Conservation (phyloP, 768 basidiomycete genomes). For the Suillus luteus region DNA sequence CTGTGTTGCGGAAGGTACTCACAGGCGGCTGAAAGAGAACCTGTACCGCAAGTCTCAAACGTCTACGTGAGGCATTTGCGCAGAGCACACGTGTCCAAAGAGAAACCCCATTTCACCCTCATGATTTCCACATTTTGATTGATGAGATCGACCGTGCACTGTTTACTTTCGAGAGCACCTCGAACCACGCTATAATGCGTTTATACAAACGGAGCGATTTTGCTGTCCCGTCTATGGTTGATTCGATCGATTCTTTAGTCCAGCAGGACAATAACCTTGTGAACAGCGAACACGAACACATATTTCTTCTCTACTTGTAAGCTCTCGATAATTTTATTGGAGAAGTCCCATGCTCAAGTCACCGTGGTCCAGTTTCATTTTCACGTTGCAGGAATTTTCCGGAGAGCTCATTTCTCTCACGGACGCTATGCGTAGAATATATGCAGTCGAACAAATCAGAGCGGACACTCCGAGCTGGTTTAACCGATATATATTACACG, state of each 20-base stretch:
- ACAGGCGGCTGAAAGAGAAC: slow-evolving; percentile 45
- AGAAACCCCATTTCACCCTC: slow-evolving; percentile 43
- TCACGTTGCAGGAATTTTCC: slow-evolving; percentile 93
- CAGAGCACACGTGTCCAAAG: slow-evolving; percentile 35
- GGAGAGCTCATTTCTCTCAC: slow-evolving; percentile 79
- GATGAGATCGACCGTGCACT: slow-evolving; percentile 70
- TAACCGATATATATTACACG: slow-evolving; percentile 35
- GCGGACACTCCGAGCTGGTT: slow-evolving; percentile 40
- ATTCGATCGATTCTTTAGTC: slow-evolving; percentile 19
- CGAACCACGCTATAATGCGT: slow-evolving; percentile 80
- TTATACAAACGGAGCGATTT: slow-evolving; percentile 61
- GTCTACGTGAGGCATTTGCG: slow-evolving; percentile 67
- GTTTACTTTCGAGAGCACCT: slow-evolving; percentile 76
- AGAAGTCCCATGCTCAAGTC: neutral
- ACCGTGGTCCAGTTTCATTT: slow-evolving; percentile 72
- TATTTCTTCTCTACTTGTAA: slow-evolving; percentile 92
- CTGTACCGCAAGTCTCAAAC: slow-evolving; percentile 59
- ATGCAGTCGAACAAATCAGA: slow-evolving; percentile 60
- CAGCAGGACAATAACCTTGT: slow-evolving; percentile 37
- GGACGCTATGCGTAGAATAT: slow-evolving; percentile 82
- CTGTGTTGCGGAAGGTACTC: slow-evolving; percentile 7
- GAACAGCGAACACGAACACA: slow-evolving; percentile 70
- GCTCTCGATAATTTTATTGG: slow-evolving; percentile 32
- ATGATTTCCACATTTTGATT: slow-evolving; percentile 66
- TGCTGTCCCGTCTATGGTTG: slow-evolving; percentile 17